Conservation (phyloP, 2,329 filamentous ascomycete species). For the Fusarium chlamydosporum region DNA sequence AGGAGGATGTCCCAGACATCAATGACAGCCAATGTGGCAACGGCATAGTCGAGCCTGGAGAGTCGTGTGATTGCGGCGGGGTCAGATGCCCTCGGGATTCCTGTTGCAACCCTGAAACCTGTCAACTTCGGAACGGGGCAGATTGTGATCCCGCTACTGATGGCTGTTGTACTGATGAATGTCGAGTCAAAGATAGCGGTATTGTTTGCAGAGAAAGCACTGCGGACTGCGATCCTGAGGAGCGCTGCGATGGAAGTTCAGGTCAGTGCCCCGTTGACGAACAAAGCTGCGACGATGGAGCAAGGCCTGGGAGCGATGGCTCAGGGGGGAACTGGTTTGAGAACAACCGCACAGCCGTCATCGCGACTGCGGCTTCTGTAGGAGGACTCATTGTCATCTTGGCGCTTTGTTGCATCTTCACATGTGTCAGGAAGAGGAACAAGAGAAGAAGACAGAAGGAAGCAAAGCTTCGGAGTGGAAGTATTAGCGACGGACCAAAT, state of each 20-base stretch:
- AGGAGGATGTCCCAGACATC: slow-evolving; percentile 82
- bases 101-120: slow-evolving; percentile 30
- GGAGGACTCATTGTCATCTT: slow-evolving; percentile 23
- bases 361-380: slow-evolving; percentile 27
- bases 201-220: slow-evolving; percentile 26
- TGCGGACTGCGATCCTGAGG: slow-evolving; percentile 18
- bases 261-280: slow-evolving; percentile 27
- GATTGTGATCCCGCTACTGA: slow-evolving; percentile 28
- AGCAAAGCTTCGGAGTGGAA: slow-evolving; percentile 8
- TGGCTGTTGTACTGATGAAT: slow-evolving; percentile 34
- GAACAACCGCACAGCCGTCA: slow-evolving; percentile 33
- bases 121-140: slow-evolving; percentile 17
- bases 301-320: background rate
- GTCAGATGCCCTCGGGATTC: slow-evolving; percentile 16
- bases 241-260: slow-evolving; percentile 31
- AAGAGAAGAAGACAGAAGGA: background rate
- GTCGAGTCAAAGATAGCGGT: slow-evolving; percentile 11
- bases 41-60: slow-evolving; percentile 54
- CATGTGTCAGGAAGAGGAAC: slow-evolving; percentile 19
- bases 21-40: slow-evolving; percentile 87
- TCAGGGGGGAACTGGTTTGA: slow-evolving; percentile 29
- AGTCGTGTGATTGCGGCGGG: slow-evolving; percentile 34
- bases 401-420: background rate
- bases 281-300: background rate
- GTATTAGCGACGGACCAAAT: slow-evolving; percentile 9